Base-by-base conservation (phyloP, 345 rosid species). In the Boechera divaricarpa region DNA sequence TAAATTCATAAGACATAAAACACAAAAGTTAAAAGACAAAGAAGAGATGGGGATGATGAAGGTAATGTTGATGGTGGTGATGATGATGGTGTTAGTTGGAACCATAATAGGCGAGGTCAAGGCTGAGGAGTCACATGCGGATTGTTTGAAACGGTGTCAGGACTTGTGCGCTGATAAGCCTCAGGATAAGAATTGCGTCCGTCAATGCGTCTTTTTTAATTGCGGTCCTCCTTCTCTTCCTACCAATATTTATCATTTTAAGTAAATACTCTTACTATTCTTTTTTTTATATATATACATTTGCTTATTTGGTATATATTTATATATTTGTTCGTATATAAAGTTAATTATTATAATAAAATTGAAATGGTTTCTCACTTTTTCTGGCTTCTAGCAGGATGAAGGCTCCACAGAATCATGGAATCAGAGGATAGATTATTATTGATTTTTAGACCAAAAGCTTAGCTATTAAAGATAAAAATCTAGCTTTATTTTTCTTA, bases 191-290 rank as follows among this genome's bases (percentile, higher is more conserved):
- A 63, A 63, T 29, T 73, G 77, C 3, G 63, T 73, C 6, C 18
- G 10, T 2, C 53, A 32, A 8, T 74, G 77, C 53, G 15, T 74
- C 28, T 64, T 74, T 44, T 64, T 74, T 55, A 74, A 55, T 4
- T 64, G 77, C 11, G 77, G 70, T 10, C 77, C 77, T 63, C 47
- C 67, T 58, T 5, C 63, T 41, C 47, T 44, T 32, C 56, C 70
- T 18, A 64, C 44, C 39, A 63, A 52, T 29, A 7, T 52, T 52
- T 31, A 32, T 62, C 31, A n/a, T 73, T 21, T 64, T 28, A 63
- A 63, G 77, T 73, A 67, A 67, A 38, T 39, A 6, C 39, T 39
- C 21, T 38, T 51, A 39, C 9, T 29, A 52, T 59, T 6, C 6
- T 8, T 35, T 21, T 59, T 35, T 1, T 7, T 59, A 4, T 16